Evolutionary conservation across 331 rosid genomes (phyloP).

Genomic region (Quercus phellos): DNA sequence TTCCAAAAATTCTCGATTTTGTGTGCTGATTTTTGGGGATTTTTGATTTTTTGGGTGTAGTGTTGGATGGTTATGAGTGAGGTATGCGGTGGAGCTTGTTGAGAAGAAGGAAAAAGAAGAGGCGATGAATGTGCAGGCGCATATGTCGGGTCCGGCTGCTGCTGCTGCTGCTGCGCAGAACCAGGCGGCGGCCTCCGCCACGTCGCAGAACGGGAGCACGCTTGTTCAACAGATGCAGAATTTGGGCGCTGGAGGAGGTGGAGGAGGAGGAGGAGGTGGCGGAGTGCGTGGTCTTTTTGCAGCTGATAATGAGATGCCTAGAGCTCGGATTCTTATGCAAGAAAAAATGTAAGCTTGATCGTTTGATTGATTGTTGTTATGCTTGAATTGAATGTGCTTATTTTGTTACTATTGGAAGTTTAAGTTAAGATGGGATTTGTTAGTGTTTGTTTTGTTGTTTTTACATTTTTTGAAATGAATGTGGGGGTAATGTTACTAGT

Average conservation of each 20-base stretch:
- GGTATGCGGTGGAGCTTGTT: neutral
- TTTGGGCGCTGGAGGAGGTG: neutral
- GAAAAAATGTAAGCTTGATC: conserved; percentile 62
- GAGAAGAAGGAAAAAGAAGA: neutral
- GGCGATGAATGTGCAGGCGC: conserved; percentile 10
- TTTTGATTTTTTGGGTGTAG: no score
- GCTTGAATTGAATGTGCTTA: no score
- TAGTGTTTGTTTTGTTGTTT: neutral
- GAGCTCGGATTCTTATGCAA: conserved; percentile 42
- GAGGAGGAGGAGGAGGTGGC: conserved; percentile 7
- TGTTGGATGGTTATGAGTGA: neutral
- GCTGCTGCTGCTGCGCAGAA: neutral
- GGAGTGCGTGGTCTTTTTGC: conserved; percentile 29
- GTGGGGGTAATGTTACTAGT: no score
- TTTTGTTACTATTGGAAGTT: neutral
- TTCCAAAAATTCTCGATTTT: no score
- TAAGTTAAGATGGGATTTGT: neutral
- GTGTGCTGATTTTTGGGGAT: no score
- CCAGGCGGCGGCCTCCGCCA: neutral
- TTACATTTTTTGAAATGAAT: no score
- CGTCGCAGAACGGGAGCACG: conserved; percentile 1
- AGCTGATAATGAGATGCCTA: conserved; percentile 57
- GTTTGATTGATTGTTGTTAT: neutral
- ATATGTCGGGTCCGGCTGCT: neutral
- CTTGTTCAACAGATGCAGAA: conserved; percentile 1